A percentile compares a stretch with the other conserved stretches of the same genome.
Conservation (phyloP, 2,329 filamentous ascomycete species). For the Phoma herbarum region DNA sequence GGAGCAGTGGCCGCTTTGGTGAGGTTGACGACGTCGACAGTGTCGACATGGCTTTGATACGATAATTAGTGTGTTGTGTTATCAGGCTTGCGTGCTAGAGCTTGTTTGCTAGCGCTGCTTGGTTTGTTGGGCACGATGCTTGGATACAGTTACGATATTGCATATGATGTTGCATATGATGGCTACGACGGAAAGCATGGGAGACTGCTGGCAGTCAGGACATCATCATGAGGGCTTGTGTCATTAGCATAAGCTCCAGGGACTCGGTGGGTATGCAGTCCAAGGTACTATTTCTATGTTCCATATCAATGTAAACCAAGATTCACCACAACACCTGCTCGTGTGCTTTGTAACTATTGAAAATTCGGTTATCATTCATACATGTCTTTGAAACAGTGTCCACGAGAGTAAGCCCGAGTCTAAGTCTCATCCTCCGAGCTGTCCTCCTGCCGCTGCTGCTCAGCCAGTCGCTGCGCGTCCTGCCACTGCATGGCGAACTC, state of each 20-base stretch:
- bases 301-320: constrained; percentile 14
- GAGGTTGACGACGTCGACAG: no score
- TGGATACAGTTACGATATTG: constrained; percentile 9
- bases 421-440: constrained; percentile 45
- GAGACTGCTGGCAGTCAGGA: constrained; percentile 21
- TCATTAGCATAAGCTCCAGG: constrained; percentile 10
- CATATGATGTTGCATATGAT: constrained; percentile 20
- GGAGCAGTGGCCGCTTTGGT: background rate
- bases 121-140: background rate
- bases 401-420: no score
- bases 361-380: no score
- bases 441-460: constrained; percentile 52
- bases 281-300: constrained; percentile 20
- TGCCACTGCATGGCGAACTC: constrained; percentile 67
- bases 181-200: constrained; percentile 9
- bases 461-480: constrained; percentile 54
- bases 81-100: no score
- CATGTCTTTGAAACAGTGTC: no score
- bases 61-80: background rate
- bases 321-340: background rate
- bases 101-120: no score
- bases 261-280: constrained; percentile 10
- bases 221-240: constrained; percentile 10
- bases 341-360: no score
- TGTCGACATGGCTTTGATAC: no score